These are phyloP conservation scores for Amanita phalloides DNA, from an alignment of 768 basidiomycete species.

Conservation along the genomic window DNA sequence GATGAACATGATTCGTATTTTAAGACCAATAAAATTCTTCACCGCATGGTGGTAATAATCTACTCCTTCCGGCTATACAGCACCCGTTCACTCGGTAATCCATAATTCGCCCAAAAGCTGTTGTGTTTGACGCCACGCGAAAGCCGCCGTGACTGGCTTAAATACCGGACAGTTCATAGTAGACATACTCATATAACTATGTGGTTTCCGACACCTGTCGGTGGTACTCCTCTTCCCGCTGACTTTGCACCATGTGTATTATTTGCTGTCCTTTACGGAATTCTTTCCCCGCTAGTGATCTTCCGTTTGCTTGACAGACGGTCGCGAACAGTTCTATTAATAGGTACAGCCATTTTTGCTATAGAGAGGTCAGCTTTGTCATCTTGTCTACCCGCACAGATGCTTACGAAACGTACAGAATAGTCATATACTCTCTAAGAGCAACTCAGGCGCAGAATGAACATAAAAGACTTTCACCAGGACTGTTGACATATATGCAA, in stretches of 20 bases:
- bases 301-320: slow-evolving; percentile 22
- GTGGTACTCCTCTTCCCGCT: slow-evolving; percentile 24
- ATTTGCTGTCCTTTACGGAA: slow-evolving; percentile 27
- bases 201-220: slow-evolving; percentile 32
- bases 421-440: slow-evolving; percentile 22
- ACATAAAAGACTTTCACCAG: slow-evolving; percentile 10
- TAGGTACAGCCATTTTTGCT: slow-evolving; percentile 21
- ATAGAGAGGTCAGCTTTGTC: slow-evolving; percentile 25
- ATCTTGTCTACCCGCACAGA: neutral
- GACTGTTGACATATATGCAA: slow-evolving; percentile 20
- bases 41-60: too few relatives aligned
- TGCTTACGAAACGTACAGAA: slow-evolving; percentile 9
- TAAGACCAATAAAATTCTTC: too few relatives aligned
- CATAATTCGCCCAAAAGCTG: neutral
- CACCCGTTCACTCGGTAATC: too few relatives aligned
- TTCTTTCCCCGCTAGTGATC: slow-evolving; percentile 23
- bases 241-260: slow-evolving; percentile 34
- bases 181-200: too few relatives aligned
- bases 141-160: neutral
- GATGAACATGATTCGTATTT: too few relatives aligned
- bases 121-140: too few relatives aligned
- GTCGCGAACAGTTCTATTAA: slow-evolving; percentile 24
- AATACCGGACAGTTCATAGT: neutral
- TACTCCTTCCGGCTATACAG: too few relatives aligned
- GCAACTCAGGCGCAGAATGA: slow-evolving; percentile 15